phyloP scores from a whole-genome alignment of 2,329 filamentous ascomycete species.

The Penicillium sp. region DNA sequence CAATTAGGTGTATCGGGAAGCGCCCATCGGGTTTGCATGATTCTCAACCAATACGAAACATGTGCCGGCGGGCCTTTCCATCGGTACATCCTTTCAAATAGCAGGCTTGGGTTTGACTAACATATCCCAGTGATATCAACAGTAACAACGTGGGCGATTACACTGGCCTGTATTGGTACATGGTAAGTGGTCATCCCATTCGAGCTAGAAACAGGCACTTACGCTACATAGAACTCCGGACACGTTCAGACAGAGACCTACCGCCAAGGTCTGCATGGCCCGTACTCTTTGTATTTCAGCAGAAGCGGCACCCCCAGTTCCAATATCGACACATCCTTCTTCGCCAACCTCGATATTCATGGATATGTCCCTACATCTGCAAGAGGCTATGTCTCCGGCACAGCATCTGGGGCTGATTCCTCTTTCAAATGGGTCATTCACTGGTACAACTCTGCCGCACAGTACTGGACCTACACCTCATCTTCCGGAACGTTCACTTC shows the following conservation, averaged over 20 bases:
- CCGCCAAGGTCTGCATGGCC: constrained; percentile 62
- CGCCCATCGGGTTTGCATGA: constrained; percentile 58
- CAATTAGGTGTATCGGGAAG: constrained; percentile 32
- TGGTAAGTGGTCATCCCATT: constrained; percentile 36
- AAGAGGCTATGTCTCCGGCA: constrained; percentile 60
- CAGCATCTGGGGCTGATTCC: constrained; percentile 54
- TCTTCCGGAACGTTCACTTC: constrained; percentile 58
- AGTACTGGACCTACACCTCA: constrained; percentile 62
- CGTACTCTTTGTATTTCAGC: constrained; percentile 60
- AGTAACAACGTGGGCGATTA: constrained; percentile 58
- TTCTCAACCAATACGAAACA: constrained; percentile 56
- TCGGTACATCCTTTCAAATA: constrained; percentile 35
- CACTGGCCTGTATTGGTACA: constrained; percentile 63
- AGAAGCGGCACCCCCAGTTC: constrained; percentile 54
- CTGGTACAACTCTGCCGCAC: constrained; percentile 61
- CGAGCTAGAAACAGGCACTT: not conserved
- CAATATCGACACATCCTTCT: constrained; percentile 56
- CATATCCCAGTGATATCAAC: constrained; percentile 54
- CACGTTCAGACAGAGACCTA: constrained; percentile 61
- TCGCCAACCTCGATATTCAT: constrained; percentile 54
- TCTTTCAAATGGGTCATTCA: constrained; percentile 58
- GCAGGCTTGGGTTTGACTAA: constrained; percentile 4
- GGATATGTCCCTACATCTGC: constrained; percentile 56
- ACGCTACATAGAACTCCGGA: constrained; percentile 51
- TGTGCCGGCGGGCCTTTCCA: constrained; percentile 65